These are phyloP conservation scores for Purshia tridentata DNA, from an alignment of 306 rosid species.

Conservation along the genomic window DNA sequence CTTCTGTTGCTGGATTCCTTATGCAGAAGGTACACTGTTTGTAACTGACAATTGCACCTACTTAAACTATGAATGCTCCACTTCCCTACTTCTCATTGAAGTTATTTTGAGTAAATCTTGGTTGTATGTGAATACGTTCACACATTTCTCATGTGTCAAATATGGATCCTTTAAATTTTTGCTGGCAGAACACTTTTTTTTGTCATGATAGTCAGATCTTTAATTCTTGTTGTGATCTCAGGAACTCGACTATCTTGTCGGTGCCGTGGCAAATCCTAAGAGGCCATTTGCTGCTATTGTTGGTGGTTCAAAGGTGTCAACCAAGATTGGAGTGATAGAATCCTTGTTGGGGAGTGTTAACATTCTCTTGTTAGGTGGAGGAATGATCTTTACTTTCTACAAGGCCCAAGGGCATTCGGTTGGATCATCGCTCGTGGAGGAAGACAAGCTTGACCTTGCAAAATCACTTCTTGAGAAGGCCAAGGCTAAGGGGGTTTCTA, in stretches of 20 bases:
- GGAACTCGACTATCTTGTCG: conserved; percentile 95
- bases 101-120: neutral
- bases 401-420: conserved; percentile 88
- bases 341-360: conserved; percentile 82
- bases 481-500: conserved; percentile 76
- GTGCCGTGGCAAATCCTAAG: conserved; percentile 88
- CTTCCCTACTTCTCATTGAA: neutral
- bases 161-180: neutral
- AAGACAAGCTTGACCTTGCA: conserved; percentile 78
- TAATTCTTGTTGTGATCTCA: conserved; percentile 33
- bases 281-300: conserved; percentile 94
- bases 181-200: neutral
- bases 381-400: conserved; percentile 90
- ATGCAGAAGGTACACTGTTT: conserved; percentile 77
- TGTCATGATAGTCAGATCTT: neutral
- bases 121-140: neutral
- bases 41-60: neutral
- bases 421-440: conserved; percentile 93
- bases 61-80: neutral
- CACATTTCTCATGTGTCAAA: neutral
- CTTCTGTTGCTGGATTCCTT: conserved; percentile 91
- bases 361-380: conserved; percentile 84
- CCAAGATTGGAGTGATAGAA: conserved; percentile 91
- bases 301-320: conserved; percentile 92
- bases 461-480: conserved; percentile 75